Percentiles rank a stretch among this genome's conserved stretches.
Evolutionary conservation across 129 eudicot genomes (phyloP).

Genomic region (Helichrysum umbraculigerum): DNA sequence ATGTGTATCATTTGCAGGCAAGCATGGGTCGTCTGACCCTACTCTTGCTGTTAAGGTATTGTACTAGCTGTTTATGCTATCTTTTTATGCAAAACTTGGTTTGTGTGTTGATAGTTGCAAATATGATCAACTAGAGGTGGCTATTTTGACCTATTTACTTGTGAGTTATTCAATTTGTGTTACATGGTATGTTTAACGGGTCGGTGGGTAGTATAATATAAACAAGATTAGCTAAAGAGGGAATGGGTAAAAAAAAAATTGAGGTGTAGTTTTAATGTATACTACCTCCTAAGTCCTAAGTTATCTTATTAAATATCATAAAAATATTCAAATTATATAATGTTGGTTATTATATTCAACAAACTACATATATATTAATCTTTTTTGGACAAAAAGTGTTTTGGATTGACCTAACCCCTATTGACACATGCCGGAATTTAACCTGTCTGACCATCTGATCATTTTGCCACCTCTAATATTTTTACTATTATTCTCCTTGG

Average conservation of each 20-base stretch:
- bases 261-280: neutral
- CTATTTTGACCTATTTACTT: neutral
- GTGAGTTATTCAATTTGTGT: neutral
- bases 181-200: neutral
- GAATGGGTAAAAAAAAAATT: neutral
- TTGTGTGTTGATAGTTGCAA: neutral
- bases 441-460: neutral
- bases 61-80: neutral
- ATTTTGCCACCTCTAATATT: neutral
- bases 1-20: slow-evolving; percentile 73
- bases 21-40: slow-evolving; percentile 82
- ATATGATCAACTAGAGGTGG: neutral
- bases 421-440: neutral
- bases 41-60: slow-evolving; percentile 84
- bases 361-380: neutral
- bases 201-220: neutral
- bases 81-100: neutral
- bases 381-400: neutral
- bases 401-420: neutral
- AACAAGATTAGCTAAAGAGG: neutral
- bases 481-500: neutral
- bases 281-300: neutral
- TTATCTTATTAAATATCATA: neutral
- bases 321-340: neutral
- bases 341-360: neutral